Evolutionary conservation across 805 yeast genomes (phyloP), one percentile per base, ranked within the genome.

Genomic region (Saccharomycopsis sp.): DNA sequence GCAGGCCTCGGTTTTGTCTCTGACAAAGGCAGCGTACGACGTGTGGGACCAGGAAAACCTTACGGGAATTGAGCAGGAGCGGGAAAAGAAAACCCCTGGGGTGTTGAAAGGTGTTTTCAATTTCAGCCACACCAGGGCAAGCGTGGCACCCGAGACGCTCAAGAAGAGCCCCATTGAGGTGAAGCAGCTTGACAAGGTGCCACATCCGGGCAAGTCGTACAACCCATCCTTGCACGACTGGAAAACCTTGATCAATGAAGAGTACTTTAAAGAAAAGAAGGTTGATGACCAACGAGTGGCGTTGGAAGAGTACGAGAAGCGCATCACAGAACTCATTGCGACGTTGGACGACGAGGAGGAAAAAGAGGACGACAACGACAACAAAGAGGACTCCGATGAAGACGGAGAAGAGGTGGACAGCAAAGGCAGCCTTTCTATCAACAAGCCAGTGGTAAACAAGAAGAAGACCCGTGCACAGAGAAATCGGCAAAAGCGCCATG

Each of bases 121-220:
- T 3, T 50, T 62, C 13, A 65, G 79, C 25, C 65, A 72, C 58
- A 68, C 81, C 2, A 60, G 62, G 26, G 73, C 85, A 4, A 58
- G 57, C 4, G 64, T 60, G 3, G 37, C 33, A 9, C 89, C 92
- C 10, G 58, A 57, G 19, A 79, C 88, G 2, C 52, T 77, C 49
- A 65, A 59, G 35, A 58, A 62, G 23, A 63, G 63, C 2, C 79
- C 94, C 1, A 56, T 77, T n/a, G 52, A 52, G 31, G 71, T 84
- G 13, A 69, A 65, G 43, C 68, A 68, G n/a, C 52, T 62, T 35
- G 77, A 67, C 15, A 58, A 51, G 2, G 42, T 77, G 3, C 87
- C 95, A 9, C 79, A 80, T 52, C 92, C 80, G 2, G 97, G 97
- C 41, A 83, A 81, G 58, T 88, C 97, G 2, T 92, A 86, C 56